Base-by-base conservation (phyloP, 305 asterid species). In the Lippia alba region DNA sequence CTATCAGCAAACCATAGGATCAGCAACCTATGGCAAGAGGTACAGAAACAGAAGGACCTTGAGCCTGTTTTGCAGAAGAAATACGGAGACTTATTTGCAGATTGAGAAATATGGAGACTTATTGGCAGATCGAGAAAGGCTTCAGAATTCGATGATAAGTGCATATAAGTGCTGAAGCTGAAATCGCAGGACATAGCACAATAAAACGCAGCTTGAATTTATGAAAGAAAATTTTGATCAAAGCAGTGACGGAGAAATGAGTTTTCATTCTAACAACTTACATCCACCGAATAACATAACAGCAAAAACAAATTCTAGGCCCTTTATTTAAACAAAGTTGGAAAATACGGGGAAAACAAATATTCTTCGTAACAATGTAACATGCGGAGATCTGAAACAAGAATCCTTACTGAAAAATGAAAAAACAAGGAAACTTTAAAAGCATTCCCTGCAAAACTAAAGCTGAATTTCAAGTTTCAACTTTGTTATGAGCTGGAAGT, bases 1-100 rank as follows among this genome's bases (percentile, higher is more conserved):
- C 12, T 83, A 63, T 89, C 97, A 17, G 92, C 97, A 55, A 74
- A 93, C 9, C 84, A 87, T 71, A 85, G 99, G 79, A 85, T 91
- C 71, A 80, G 93, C 75, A 78, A 83, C 70, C 83, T 90, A 19
- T 94, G 97, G 99, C 97, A 94, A 81, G 97, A 94, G 80, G 97
- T 87, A 60, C 96, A 91, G 90, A 94, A 91, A 76, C 99, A 94
- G 82, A 94, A 94, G 83, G 95, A 94, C 62, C 89, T 94, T 0
- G 99, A 94, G 82, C 80, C 77, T 34, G 79, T 69, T 57, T 67
- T 88, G 54, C 99, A 94, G 81, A 83, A 80, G 71, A 82, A 84
- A 14, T 91, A 84, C 14, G 94, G 96, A 12, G 84, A 81, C 83
- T 86, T 84, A 32, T 48, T 79, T 61, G 74, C 78, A 8, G 84